phyloP scores from a whole-genome alignment of 2,329 filamentous ascomycete species.

The Teratosphaeria gauchensis region DNA sequence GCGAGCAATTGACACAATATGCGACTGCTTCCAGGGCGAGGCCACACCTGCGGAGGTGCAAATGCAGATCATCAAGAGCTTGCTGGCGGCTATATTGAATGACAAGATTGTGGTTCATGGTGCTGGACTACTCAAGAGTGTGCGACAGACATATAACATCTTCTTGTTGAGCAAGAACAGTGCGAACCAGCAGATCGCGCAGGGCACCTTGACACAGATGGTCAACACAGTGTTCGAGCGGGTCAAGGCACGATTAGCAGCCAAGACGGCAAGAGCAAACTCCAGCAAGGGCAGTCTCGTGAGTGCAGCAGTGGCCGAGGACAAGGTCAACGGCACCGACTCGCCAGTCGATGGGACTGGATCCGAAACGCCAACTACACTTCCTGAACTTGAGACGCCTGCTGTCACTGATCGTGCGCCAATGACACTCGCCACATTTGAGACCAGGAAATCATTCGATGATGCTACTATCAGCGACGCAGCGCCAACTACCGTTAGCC shows the following conservation, averaged over 20 bases:
- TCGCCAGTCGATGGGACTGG: constrained; percentile 16
- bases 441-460: constrained; percentile 56
- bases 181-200: constrained; percentile 91
- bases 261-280: constrained; percentile 70
- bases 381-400: constrained; percentile 12
- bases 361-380: constrained; percentile 25
- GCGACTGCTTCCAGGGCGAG: constrained; percentile 97
- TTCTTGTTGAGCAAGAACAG: constrained; percentile 91
- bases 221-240: constrained; percentile 95
- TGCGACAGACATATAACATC: constrained; percentile 97
- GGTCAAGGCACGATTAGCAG: constrained; percentile 74
- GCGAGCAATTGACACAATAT: constrained; percentile 96
- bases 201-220: constrained; percentile 96
- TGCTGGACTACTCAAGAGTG: constrained; percentile 87
- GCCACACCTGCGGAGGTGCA: constrained; percentile 86
- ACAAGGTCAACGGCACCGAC: constrained; percentile 23
- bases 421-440: constrained; percentile 59
- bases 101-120: constrained; percentile 99
- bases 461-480: constrained; percentile 57
- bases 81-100: constrained; percentile 89
- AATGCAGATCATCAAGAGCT: constrained; percentile 94
- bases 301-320: constrained; percentile 20
- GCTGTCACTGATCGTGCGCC: constrained; percentile 36
- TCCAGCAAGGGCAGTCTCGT: constrained; percentile 34
- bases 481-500: constrained; percentile 57